Conservation (phyloP, 345 rosid genomes). For the Hibiscus trionum region DNA sequence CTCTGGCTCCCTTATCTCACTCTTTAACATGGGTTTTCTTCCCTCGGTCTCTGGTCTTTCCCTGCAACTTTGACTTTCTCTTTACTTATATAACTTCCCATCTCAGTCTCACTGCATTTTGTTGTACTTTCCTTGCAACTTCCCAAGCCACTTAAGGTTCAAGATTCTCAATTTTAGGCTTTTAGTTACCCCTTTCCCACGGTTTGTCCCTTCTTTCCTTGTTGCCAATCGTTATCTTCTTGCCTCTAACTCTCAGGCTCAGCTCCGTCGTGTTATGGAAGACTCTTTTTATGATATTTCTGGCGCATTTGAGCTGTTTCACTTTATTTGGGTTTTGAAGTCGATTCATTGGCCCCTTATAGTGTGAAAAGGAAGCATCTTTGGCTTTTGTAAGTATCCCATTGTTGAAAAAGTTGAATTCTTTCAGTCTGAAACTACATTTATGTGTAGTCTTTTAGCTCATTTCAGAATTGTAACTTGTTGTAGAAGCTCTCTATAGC, state of each 20-base stretch:
- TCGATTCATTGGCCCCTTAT: background rate
- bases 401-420: background rate
- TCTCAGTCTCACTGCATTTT: background rate
- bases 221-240: background rate
- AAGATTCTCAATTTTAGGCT: background rate
- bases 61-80: background rate
- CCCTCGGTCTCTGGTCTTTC: background rate
- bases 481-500: background rate
- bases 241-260: background rate
- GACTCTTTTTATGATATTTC: background rate
- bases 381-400: constrained; percentile 3
- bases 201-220: background rate
- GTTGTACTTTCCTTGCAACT: background rate
- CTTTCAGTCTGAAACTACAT: background rate
- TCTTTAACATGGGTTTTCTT: background rate
- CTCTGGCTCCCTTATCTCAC: background rate
- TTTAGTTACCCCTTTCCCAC: background rate
- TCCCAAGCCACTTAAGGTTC: background rate
- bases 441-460: background rate
- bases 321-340: constrained; percentile 2
- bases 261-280: background rate
- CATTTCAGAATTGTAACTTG: background rate
- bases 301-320: constrained; percentile 4
- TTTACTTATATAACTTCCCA: background rate
- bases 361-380: background rate